Evolutionary conservation across 2,329 filamentous ascomycete genomes (phyloP), one percentile per base, ranked within the genome.

Genomic region (Penicillium sp.): DNA sequence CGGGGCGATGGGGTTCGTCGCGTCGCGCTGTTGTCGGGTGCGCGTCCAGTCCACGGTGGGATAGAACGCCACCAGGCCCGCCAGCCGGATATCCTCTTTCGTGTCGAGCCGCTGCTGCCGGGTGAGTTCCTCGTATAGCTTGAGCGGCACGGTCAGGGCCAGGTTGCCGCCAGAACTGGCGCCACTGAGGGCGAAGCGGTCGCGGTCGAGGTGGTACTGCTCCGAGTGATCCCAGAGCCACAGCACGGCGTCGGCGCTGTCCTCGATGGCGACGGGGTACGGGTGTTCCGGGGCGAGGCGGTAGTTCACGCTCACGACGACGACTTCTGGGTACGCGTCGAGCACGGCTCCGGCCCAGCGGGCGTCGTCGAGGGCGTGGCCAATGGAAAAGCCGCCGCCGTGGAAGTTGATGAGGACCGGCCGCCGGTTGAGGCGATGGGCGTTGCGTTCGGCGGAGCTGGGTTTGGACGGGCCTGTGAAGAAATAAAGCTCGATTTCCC

Each of bases 241-340:
- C 2, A 48, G 29, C 4, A 62, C 26, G 2, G 51, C 51, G 7
- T 57, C 54, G 23, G 49, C 51, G 14, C 47, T 28, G 26, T 62
- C 59, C 33, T 61, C 50, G 5, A 56, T 43, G 0, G 45, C 32
- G 1, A 44, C 36, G 13, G 58, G 52, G 36, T 51, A 57, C 2
- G 50, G 50, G 15, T 54, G 25, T 17, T 62, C 56, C 0, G 59
- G 59, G 0, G 57, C 45, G 9, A 54, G 38, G 4, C 54, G 34
- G 45, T 62, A 58, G 14, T 57, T 48, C 1, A 57, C 50, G 3
- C 51, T 48, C 30, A 58, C 39, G 5, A 55, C 38, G 8, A 55
- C 31, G 11, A 51, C 43, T 27, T 52, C 47, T 8, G 45, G 43
- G 15, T 40, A 20, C 9, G 37, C 14, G 3, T 37, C 36, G 1